phyloP scores from a whole-genome alignment of 805 yeast genomes.

The Metschnikowia borealis region DNA sequence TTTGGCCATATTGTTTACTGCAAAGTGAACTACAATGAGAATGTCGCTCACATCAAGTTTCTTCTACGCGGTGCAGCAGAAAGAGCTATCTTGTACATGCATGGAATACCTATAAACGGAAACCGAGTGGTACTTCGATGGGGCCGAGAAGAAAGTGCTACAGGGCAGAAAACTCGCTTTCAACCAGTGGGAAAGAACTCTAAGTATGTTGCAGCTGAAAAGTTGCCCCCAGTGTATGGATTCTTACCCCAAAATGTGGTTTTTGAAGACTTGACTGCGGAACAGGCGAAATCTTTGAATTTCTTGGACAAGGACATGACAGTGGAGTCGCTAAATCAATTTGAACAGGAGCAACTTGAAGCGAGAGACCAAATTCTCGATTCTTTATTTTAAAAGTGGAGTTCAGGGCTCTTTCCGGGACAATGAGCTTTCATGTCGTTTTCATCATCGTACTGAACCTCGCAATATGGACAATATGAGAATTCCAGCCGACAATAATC shows the following conservation, averaged over 20 bases:
- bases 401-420: slow-evolving; percentile 11
- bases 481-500: slow-evolving; percentile 6
- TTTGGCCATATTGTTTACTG: slow-evolving; percentile 51
- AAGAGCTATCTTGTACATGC: slow-evolving; percentile 30
- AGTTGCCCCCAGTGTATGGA: slow-evolving; percentile 21
- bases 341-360: slow-evolving; percentile 4
- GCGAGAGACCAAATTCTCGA: slow-evolving; percentile 5
- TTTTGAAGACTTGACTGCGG: slow-evolving; percentile 17
- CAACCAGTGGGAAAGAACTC: slow-evolving; percentile 10
- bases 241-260: slow-evolving; percentile 14
- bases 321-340: slow-evolving; percentile 17
- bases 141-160: slow-evolving; percentile 23
- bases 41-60: slow-evolving; percentile 26
- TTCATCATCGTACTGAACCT: slow-evolving; percentile 7
- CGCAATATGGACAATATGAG: slow-evolving; percentile 16
- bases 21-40: slow-evolving; percentile 17
- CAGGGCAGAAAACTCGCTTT: slow-evolving; percentile 5
- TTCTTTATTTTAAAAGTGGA: slow-evolving; percentile 1
- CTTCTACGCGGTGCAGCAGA: slow-evolving; percentile 34
- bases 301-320: slow-evolving; percentile 17
- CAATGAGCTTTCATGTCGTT: slow-evolving; percentile 12
- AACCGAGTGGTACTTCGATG: slow-evolving; percentile 28
- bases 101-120: slow-evolving; percentile 29
- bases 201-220: slow-evolving; percentile 13
- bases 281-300: slow-evolving; percentile 10